Conservation (phyloP, 768 basidiomycete genomes). For the Boletus eberwhitei region DNA sequence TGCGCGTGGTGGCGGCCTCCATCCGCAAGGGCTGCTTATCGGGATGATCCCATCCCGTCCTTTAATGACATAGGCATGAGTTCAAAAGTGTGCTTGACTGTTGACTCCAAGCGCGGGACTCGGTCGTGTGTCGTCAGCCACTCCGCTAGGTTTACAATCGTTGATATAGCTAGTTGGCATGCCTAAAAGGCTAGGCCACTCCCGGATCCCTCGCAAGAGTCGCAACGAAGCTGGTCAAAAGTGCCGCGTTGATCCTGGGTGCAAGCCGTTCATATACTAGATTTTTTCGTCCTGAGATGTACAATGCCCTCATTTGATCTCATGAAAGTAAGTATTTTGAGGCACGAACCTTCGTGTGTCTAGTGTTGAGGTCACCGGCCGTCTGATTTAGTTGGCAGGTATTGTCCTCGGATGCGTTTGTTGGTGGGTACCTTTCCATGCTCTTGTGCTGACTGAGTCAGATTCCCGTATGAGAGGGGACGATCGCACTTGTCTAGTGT, state of each 20-base stretch:
- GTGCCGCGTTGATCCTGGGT: neutral
- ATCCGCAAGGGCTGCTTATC: neutral
- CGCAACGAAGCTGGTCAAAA: neutral
- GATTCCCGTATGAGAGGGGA: neutral
- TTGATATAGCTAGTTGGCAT: neutral
- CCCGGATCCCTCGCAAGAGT: too few relatives aligned
- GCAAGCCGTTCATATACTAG: neutral
- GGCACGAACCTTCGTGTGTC: neutral
- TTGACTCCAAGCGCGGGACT: neutral
- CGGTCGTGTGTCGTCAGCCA: neutral
- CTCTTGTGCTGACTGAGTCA: neutral
- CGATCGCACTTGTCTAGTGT: neutral
- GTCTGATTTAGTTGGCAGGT: too few relatives aligned
- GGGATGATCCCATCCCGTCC: neutral
- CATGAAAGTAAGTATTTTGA: neutral
- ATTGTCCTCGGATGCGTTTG: neutral
- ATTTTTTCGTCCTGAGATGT: neutral
- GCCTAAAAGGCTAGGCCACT: too few relatives aligned
- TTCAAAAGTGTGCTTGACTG: neutral
- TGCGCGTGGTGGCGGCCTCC: neutral
- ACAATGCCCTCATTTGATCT: too few relatives aligned
- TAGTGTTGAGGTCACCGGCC: neutral
- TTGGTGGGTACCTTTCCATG: neutral
- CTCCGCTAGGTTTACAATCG: neutral
- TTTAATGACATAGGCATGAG: neutral